Conservation (phyloP, 306 rosid species). For the Aeschynomene evenia region DNA sequence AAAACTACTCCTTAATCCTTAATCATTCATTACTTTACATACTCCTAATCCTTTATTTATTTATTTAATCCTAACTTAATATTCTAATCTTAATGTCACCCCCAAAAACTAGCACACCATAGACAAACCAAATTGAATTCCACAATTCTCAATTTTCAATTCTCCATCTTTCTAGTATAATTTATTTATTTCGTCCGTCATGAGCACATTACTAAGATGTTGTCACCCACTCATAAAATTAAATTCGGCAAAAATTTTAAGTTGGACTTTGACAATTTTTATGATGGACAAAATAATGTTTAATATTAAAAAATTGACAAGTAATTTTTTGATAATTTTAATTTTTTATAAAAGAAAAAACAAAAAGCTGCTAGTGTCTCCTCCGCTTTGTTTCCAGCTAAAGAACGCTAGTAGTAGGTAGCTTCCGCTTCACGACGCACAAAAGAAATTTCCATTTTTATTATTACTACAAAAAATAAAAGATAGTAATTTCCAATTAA, state of each 20-base stretch:
- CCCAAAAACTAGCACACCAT: background rate
- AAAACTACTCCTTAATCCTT: background rate
- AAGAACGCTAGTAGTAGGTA: constrained; percentile 23
- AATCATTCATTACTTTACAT: background rate
- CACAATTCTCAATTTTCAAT: background rate
- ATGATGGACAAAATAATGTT: too few relatives aligned
- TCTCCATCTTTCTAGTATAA: background rate
- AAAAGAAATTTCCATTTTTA: background rate
- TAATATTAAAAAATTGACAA: too few relatives aligned
- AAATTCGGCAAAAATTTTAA: too few relatives aligned
- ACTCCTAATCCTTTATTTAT: too few relatives aligned
- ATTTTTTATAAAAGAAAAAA: background rate
- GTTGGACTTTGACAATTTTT: too few relatives aligned
- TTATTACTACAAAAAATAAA: background rate
- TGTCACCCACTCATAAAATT: constrained; percentile 5
- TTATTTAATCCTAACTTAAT: background rate
- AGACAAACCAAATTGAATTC: constrained; percentile 12
- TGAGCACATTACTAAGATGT: background rate
- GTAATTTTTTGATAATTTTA: too few relatives aligned
- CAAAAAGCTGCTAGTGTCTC: background rate
- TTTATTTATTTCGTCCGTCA: too few relatives aligned
- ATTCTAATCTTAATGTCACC: background rate
- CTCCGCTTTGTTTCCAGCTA: constrained; percentile 22
- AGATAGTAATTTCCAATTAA: background rate
- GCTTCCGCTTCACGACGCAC: constrained; percentile 21